Percentiles rank a stretch among this genome's conserved stretches.
These are phyloP conservation scores for Curvularia sp. DNA, from an alignment of 2,329 filamentous ascomycete species.

Conservation along the genomic window DNA sequence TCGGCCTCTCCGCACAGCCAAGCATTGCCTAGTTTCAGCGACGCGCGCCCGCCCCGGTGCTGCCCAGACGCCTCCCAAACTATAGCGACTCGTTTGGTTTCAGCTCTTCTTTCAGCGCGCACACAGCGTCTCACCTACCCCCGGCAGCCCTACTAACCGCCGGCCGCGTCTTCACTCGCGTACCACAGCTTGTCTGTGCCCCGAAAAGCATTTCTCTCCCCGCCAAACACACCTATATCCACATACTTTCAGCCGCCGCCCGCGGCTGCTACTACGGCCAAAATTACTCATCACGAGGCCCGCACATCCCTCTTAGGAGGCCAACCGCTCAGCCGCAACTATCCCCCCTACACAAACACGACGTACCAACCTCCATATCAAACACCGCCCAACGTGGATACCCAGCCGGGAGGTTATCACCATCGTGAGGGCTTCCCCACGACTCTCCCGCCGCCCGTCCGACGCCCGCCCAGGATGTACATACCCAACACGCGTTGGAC, in stretches of 20 bases:
- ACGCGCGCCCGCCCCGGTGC: conserved; percentile 24
- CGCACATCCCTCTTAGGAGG: conserved; percentile 67
- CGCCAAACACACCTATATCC: conserved; percentile 28
- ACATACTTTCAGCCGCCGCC: conserved; percentile 41
- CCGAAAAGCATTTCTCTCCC: conserved; percentile 12
- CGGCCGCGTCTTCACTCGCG: conserved; percentile 21
- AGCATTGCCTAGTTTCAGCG: conserved; percentile 36
- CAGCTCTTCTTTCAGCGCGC: conserved; percentile 20
- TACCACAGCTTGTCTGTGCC: conserved; percentile 24
- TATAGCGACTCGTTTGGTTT: conserved; percentile 26
- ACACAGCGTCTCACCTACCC: conserved; percentile 41
- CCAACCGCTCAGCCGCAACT: conserved; percentile 60
- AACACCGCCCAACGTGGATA: conserved; percentile 52
- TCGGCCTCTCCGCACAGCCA: conserved; percentile 36
- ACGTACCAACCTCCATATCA: conserved; percentile 53
- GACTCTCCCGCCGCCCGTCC: conserved; percentile 52
- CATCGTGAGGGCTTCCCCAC: conserved; percentile 50
- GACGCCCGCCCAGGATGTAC: conserved; percentile 64
- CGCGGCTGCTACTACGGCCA: conserved; percentile 51
- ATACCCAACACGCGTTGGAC: conserved; percentile 87
- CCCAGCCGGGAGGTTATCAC: conserved; percentile 58
- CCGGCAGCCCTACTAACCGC: conserved; percentile 32
- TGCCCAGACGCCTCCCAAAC: conserved; percentile 19
- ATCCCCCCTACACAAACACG: conserved; percentile 52
- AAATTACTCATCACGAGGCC: conserved; percentile 64